Evolutionary conservation across 2,329 filamentous ascomycete genomes (phyloP).

Genomic region (Akanthomyces uredinophilus): DNA sequence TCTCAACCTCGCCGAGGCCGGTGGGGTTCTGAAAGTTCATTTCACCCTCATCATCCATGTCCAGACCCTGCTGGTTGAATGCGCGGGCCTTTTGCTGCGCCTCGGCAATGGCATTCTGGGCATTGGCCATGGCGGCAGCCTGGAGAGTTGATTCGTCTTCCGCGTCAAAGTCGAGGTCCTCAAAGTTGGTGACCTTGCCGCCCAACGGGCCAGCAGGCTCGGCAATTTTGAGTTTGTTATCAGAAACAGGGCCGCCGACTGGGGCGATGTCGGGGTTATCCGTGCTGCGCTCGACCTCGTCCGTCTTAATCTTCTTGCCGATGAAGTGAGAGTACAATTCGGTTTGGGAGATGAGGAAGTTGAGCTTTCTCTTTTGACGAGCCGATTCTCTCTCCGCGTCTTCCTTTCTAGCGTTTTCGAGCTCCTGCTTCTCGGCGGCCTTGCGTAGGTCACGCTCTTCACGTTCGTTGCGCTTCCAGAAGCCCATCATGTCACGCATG

Average conservation of each 20-base stretch:
- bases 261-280: conserved; percentile 69
- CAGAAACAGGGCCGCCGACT: conserved; percentile 36
- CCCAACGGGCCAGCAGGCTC: conserved; percentile 51
- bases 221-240: conserved; percentile 44
- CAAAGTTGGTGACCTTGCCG: conserved; percentile 83
- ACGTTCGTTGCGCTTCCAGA: conserved; percentile 98
- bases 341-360: conserved; percentile 98
- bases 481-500: conserved; percentile 99
- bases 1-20: conserved; percentile 87
- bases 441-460: conserved; percentile 94
- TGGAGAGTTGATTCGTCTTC: conserved; percentile 81
- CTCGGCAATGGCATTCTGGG: conserved; percentile 90
- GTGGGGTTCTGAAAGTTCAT: conserved; percentile 99
- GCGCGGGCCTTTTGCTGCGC: conserved; percentile 88
- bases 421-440: conserved; percentile 88
- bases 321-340: conserved; percentile 99
- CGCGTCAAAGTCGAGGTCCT: conserved; percentile 91
- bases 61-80: conserved; percentile 72
- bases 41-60: conserved; percentile 85
- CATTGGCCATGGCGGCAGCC: conserved; percentile 87
- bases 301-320: conserved; percentile 97
- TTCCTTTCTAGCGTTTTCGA: conserved; percentile 93
- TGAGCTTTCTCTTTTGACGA: conserved; percentile 95
- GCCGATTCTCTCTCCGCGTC: conserved; percentile 97
- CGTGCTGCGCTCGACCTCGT: conserved; percentile 86